These are phyloP conservation scores for Candida morakotiae DNA, from an alignment of 805 yeast species.

Conservation along the genomic window DNA sequence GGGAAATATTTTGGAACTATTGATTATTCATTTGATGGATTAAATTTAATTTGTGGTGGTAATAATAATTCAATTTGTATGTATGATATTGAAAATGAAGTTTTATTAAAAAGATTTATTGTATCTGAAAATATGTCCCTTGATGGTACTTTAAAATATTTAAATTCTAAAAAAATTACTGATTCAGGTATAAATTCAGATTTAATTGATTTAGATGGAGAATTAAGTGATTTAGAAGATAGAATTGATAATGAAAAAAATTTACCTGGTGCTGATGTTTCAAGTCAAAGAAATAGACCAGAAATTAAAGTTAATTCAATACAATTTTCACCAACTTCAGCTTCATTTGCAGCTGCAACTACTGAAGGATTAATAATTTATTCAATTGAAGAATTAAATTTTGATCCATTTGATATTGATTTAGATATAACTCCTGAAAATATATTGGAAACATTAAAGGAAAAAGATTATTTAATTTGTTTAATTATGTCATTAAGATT, in stretches of 20 bases:
- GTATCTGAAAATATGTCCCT: conserved; percentile 87
- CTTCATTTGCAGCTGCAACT: conserved; percentile 89
- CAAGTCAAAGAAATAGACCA: conserved; percentile 71
- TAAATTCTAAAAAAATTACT: conserved; percentile 80
- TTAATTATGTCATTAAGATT: conserved; percentile 91
- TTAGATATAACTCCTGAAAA: conserved; percentile 85
- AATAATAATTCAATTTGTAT: conserved; percentile 87
- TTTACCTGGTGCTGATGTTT: conserved; percentile 88
- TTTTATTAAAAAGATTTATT: conserved; percentile 72
- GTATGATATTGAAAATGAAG: conserved; percentile 87
- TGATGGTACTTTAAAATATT: conserved; percentile 76
- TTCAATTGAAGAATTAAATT: conserved; percentile 69
- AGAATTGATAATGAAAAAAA: conserved; percentile 66
- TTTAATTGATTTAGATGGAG: conserved; percentile 80
- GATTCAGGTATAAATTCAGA: conserved; percentile 79
- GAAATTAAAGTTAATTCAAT: conserved; percentile 78
- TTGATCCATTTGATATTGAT: conserved; percentile 95
- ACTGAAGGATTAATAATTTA: conserved; percentile 88
- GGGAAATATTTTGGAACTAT: conserved; percentile 81
- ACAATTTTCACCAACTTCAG: conserved; percentile 83
- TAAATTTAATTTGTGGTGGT: conserved; percentile 86
- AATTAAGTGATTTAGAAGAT: conserved; percentile 80
- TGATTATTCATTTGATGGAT: conserved; percentile 85
- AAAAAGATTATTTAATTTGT: conserved; percentile 67
- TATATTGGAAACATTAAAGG: conserved; percentile 56